A percentile compares a stretch with the other conserved stretches of the same genome.
Conservation (phyloP, 2,329 filamentous ascomycete species). For the Elsinoe ampelina region DNA sequence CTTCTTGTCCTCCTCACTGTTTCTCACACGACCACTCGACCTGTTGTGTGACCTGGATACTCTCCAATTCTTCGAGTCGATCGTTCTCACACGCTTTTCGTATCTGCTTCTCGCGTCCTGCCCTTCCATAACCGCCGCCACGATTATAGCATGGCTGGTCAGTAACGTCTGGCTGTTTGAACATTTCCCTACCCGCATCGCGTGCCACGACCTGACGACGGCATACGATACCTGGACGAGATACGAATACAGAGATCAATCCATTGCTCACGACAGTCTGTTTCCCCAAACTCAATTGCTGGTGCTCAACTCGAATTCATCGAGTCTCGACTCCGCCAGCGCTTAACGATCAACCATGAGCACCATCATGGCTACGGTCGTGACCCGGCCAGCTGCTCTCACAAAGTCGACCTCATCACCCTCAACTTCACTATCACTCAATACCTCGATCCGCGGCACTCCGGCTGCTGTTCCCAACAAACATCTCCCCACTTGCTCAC, state of each 20-base stretch:
- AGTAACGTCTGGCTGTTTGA: neutral
- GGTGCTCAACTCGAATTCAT: neutral
- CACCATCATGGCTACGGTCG: conserved; percentile 12
- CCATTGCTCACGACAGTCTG: neutral
- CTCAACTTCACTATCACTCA: conserved; percentile 45
- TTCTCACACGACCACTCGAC: neutral
- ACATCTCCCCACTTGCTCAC: conserved; percentile 80
- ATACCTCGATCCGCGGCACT: conserved; percentile 46
- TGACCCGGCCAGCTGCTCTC: conserved; percentile 9
- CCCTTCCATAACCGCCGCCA: conserved; percentile 1
- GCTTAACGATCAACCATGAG: conserved; percentile 3
- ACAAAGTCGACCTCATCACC: conserved; percentile 34
- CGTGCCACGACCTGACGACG: conserved; percentile 9
- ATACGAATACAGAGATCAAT: neutral
- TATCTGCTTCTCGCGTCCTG: neutral
- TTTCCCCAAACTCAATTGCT: neutral
- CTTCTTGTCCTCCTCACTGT: neutral
- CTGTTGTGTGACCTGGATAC: neutral
- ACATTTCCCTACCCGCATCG: conserved; percentile 5
- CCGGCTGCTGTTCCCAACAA: conserved; percentile 69
- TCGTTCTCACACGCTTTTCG: neutral
- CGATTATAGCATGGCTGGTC: neutral
- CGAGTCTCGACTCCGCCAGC: neutral
- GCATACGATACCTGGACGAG: neutral
- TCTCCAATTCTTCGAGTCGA: neutral